A percentile compares a stretch with the other conserved stretches of the same genome.
phyloP scores from a whole-genome alignment of 192 early-diverging fungal species.

The Powellomyces hirtus region DNA sequence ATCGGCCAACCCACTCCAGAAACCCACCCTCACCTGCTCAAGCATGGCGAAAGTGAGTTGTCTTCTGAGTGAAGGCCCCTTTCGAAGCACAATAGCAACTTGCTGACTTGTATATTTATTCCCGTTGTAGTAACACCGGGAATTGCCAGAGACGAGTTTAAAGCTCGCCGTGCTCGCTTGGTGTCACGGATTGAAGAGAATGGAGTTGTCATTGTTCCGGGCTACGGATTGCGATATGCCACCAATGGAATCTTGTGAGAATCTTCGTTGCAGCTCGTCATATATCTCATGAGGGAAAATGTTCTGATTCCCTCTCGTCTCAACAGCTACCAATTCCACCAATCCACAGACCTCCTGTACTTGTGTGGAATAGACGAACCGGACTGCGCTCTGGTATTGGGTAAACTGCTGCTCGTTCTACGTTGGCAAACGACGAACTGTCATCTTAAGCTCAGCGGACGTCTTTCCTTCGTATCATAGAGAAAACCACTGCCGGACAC shows the following conservation, averaged over 20 bases:
- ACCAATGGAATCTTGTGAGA: conserved; percentile 87
- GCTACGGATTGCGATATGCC: conserved; percentile 77
- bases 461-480: conserved; percentile 12
- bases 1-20: conserved; percentile 78
- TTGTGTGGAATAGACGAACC: conserved; percentile 92
- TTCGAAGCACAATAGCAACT: neutral
- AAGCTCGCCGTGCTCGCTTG: conserved; percentile 63
- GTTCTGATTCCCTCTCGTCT: neutral
- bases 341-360: conserved; percentile 89
- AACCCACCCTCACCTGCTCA: conserved; percentile 82
- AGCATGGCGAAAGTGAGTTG: conserved; percentile 60
- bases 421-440: too few species aligned
- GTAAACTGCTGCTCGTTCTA: conserved; percentile 12
- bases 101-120: neutral
- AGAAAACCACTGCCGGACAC: conserved; percentile 40
- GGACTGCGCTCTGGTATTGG: conserved; percentile 56
- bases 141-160: conserved; percentile 73
- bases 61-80: neutral
- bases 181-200: conserved; percentile 54
- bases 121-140: conserved; percentile 68
- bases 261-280: neutral
- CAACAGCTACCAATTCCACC: conserved; percentile 84
- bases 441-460: too few species aligned
- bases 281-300: neutral
- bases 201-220: conserved; percentile 67